A percentile compares a stretch with the other conserved stretches of the same genome.
phyloP scores from a whole-genome alignment of 2,329 filamentous ascomycete species.

The Cladorrhinum sp. region DNA sequence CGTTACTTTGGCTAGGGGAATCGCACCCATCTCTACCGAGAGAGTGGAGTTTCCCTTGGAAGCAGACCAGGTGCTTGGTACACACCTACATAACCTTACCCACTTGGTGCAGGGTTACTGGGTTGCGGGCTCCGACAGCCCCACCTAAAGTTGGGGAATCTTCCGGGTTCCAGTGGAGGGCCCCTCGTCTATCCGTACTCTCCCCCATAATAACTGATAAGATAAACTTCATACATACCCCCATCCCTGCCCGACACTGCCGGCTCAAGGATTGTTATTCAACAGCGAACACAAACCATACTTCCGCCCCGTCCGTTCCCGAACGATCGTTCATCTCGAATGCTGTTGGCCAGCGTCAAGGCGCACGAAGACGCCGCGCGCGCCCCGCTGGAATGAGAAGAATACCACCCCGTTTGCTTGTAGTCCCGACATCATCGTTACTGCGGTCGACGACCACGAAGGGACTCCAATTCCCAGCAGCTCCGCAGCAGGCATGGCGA shows the following conservation, averaged over 20 bases:
- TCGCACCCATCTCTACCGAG: not conserved
- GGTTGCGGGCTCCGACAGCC: not conserved
- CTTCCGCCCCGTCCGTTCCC: slow-evolving; percentile 1
- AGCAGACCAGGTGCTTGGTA: not conserved
- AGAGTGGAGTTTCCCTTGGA: not conserved
- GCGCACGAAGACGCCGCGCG: slow-evolving; percentile 25
- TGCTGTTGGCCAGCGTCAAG: slow-evolving; percentile 27
- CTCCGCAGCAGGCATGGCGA: slow-evolving; percentile 6
- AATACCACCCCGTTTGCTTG: slow-evolving; percentile 35
- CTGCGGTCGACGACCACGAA: slow-evolving; percentile 10
- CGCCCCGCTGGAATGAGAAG: slow-evolving; percentile 44
- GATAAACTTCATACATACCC: not conserved
- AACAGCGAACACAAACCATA: too few relatives aligned
- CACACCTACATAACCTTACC: too few relatives aligned
- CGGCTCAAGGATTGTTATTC: not conserved
- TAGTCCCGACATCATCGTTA: slow-evolving; percentile 29
- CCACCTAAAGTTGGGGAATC: not conserved
- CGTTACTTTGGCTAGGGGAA: not conserved
- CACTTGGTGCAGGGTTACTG: not conserved
- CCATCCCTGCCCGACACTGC: not conserved
- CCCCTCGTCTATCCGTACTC: not conserved
- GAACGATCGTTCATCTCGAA: slow-evolving; percentile 17
- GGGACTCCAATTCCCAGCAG: slow-evolving; percentile 8
- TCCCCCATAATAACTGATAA: not conserved
- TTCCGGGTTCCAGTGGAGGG: not conserved